Evolutionary conservation across 192 early-diverging fungal genomes (phyloP), one percentile per base, ranked within the genome.

Genomic region (Rhizophagus sp.): DNA sequence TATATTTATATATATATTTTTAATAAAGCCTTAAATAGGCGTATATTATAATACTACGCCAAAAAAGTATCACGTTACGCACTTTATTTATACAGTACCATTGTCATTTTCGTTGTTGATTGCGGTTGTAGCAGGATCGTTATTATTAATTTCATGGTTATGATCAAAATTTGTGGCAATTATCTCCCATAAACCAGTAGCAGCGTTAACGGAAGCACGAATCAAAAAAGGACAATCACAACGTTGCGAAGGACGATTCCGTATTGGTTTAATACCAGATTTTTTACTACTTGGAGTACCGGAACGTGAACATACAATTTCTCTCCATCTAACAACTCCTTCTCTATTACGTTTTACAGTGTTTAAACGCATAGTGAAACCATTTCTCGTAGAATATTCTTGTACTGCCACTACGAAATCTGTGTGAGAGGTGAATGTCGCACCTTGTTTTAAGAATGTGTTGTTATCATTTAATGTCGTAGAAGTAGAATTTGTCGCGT

Each of bases 361-460:
- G 8, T 70, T 33, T 34, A 70, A 22, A 19, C 68, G 33, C 68
- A 70, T 70, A n/a, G 68, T 70, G 47, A 70, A 70, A 22, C 68
- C 68, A 44, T 70, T 15, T 12, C 34, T 33, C 39, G n/a, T 70
- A 10, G 68, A 33, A 70, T 44, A 70, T 44, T 70, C 68, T 41
- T 70, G 68, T 17, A 70, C 68, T 39, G 68, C 68, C 44, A 70
- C 36, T 70, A 70, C 68, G 47, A 70, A 70, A 44, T 70, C 68
- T 17, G 68, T 70, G 47, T 70, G 68, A 22, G 34, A 44, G 22
- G 68, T 70, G n/a, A 70, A 70, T 19, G 33, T 70, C 15, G 68
- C 6, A 9, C 68, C 68, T 41, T 70, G 68, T 10, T 41, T 36
- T 70, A 70, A 70, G 4, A 4, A 1, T 17, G 19, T 57, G 52